Percentiles rank a stretch among this genome's conserved stretches.
These are phyloP conservation scores for Pythium brachiatum DNA, from an alignment of 352 stramenopile species.

Conservation along the genomic window DNA sequence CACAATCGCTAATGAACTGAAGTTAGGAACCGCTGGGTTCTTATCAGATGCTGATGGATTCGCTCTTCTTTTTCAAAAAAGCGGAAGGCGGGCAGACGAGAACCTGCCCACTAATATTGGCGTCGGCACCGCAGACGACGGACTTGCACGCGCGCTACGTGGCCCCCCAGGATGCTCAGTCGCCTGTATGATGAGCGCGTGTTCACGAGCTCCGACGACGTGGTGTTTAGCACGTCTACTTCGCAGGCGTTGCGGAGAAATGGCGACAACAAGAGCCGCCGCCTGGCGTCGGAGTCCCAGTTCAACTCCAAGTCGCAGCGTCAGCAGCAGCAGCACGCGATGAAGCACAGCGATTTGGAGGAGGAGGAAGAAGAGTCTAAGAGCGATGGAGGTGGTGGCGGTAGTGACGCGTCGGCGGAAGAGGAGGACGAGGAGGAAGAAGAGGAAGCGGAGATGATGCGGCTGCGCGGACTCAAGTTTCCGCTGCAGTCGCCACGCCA, in stretches of 20 bases:
- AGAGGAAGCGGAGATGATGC: conserved; percentile 32
- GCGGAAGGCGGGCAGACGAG: not conserved
- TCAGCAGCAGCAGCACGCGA: not conserved
- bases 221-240: conserved; percentile 36
- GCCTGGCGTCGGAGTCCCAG: not conserved
- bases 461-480: conserved; percentile 37
- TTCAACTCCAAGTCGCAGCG: not conserved
- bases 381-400: conserved; percentile 6
- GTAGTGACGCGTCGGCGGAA: conserved; percentile 4
- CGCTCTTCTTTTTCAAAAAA: not conserved
- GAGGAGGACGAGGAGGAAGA: conserved; percentile 20
- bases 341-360: not conserved
- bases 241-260: conserved; percentile 16
- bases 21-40: not conserved
- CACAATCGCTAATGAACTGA: too few species aligned
- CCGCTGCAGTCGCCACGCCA: conserved; percentile 27
- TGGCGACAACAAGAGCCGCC: not conserved
- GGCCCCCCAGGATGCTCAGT: conserved; percentile 38
- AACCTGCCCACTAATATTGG: not conserved
- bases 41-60: not conserved
- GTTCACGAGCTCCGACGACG: conserved; percentile 61
- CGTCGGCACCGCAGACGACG: not conserved
- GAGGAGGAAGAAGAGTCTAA: conserved; percentile 19
- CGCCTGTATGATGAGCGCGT: conserved; percentile 58
- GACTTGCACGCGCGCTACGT: conserved; percentile 5